Evolutionary conservation across 768 basidiomycete species (phyloP), one percentile per base, ranked within the genome.

Genomic region (Cyclocybe aegerita): DNA sequence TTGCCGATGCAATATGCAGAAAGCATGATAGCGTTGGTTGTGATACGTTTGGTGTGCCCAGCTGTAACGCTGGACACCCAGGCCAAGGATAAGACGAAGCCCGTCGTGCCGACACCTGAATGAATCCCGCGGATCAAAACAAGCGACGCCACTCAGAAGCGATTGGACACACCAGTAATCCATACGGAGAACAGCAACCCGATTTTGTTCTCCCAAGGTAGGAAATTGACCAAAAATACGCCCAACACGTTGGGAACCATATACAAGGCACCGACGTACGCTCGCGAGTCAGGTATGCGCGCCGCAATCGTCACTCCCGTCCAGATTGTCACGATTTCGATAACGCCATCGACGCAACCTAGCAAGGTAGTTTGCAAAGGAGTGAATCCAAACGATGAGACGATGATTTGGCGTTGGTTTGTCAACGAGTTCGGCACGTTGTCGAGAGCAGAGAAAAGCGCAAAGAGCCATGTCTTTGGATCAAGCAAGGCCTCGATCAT

Each of bases 401-500:
- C 74, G 49, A 90, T 86, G 54, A 90, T 78, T 51, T 76, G 74
- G 4, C 76, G 67, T 57, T 89, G 87, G 53, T 85, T 86, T 14
- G 80, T 84, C 34, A 72, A 59, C 2, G 83, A 86, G 61, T 84
- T 86, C 1, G 86, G 84, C 11, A 89, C 60, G 49, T 85, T 85
- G 59, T 77, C 69, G 32, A 87, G 64, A 1, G 77, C 79, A 2
- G 80, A 72, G 63, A 87, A 87, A 38, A 88, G 70, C 0, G 86
- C 85, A 57, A 90, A 89, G 29, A 88, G 72, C 86, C 86, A 89
- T 0, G 85, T 86, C 65, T 89, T 90, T 0, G 83, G 80, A 58
- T 90, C 88, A 0, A 62, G 52, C 4, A 89, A 67, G 0, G 86
- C 82, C 60, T 90, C 88, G 15, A 80, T 75, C 74, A 90, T 77